Percentiles rank a stretch among this genome's conserved stretches.
Conservation (phyloP, 1,284 basidiomycete genomes). For the Ganoderma resinaceum region DNA sequence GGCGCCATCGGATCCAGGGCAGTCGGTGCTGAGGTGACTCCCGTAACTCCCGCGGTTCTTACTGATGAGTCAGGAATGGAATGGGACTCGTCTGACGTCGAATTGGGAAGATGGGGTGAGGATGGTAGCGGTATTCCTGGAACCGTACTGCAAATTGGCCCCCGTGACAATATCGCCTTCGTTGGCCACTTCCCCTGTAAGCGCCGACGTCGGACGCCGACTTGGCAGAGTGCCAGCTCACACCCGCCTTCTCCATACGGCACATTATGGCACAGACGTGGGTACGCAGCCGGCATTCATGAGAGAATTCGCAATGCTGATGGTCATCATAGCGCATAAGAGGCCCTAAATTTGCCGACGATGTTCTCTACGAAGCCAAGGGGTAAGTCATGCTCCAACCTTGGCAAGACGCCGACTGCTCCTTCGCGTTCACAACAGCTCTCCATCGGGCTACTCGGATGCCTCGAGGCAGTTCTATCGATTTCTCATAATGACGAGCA, state of each 20-base stretch:
- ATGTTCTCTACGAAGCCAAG: constrained; percentile 2
- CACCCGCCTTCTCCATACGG: background rate
- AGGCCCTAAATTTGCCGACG: background rate
- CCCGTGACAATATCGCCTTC: constrained; percentile 2
- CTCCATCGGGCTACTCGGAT: constrained; percentile 4
- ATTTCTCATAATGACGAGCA: background rate
- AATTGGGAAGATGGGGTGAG: background rate
- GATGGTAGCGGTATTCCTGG: background rate
- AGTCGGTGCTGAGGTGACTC: background rate
- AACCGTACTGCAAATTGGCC: background rate
- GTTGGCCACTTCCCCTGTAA: background rate
- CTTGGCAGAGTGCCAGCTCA: background rate
- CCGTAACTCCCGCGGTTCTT: background rate
- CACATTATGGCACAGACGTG: constrained; percentile 4
- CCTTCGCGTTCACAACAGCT: background rate
- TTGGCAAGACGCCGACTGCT: background rate
- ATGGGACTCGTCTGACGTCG: background rate
- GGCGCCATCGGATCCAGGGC: background rate
- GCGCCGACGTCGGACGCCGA: constrained; percentile 4
- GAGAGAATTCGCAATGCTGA: constrained; percentile 6
- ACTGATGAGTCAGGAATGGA: background rate
- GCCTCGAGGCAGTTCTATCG: background rate
- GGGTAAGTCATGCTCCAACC: background rate
- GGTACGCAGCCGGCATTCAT: constrained; percentile 1
- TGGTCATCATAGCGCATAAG: background rate